phyloP scores from a whole-genome alignment of 176 grass and related monocot species.

The Bonia amplexicaulis region DNA sequence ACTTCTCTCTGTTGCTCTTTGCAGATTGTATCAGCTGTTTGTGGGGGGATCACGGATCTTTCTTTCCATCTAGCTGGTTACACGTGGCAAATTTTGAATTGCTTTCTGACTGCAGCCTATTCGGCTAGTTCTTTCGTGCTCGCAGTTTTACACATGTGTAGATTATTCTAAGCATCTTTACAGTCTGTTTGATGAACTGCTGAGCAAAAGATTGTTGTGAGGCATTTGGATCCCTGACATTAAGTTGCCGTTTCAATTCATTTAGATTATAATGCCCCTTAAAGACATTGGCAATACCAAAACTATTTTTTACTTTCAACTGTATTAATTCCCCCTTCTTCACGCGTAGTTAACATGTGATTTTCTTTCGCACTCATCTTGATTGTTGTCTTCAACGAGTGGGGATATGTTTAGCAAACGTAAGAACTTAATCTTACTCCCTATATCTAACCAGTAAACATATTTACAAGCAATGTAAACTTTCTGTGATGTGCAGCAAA shows the following conservation, averaged over 20 bases:
- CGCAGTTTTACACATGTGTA: not conserved
- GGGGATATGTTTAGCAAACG: conserved; percentile 74
- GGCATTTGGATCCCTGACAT: not conserved
- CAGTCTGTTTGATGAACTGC: not conserved
- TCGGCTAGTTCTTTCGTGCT: conserved; percentile 43
- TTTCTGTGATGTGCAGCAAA: not conserved
- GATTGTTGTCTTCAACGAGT: conserved; percentile 68
- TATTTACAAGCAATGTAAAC: not conserved
- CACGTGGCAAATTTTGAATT: conserved; percentile 81
- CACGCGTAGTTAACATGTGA: not conserved
- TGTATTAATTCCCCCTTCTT: not conserved
- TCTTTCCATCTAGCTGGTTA: conserved; percentile 75
- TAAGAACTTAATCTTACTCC: conserved; percentile 38
- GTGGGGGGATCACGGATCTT: conserved; percentile 73
- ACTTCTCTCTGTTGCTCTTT: not conserved
- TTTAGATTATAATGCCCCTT: not conserved
- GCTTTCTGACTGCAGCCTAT: conserved; percentile 77
- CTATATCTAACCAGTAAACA: not conserved
- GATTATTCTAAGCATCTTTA: not conserved
- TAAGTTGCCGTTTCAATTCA: not conserved
- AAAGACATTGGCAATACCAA: not conserved
- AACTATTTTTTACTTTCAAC: not conserved
- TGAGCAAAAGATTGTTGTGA: not conserved
- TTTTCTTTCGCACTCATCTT: conserved; percentile 54
- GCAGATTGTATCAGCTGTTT: conserved; percentile 73